These are phyloP conservation scores for Trametes sanguinea DNA, from an alignment of 768 basidiomycete genomes.

Conservation along the genomic window DNA sequence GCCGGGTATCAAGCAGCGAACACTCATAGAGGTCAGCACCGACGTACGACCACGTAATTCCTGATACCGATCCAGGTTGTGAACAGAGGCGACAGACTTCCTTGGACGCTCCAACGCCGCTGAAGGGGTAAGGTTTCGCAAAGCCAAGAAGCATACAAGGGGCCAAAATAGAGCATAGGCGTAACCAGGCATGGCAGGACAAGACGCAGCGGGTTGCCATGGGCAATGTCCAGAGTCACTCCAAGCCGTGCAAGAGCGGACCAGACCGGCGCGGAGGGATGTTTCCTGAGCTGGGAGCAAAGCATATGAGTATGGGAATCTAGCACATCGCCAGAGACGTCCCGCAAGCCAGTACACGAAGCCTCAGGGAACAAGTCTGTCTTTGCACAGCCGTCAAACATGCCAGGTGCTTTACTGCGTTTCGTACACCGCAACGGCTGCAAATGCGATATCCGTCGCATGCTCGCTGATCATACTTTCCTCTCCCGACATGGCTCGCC, in stretches of 20 bases:
- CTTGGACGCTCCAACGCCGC: conserved; percentile 45
- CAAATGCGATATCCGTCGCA: too few relatives aligned
- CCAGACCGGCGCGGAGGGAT: conserved; percentile 24
- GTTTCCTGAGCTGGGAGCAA: background rate
- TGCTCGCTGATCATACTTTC: too few relatives aligned
- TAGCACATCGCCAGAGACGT: too few relatives aligned
- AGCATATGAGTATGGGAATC: too few relatives aligned
- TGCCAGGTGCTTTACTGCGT: too few relatives aligned
- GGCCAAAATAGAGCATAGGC: conserved; percentile 76
- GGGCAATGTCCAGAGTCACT: conserved; percentile 26
- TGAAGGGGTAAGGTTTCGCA: conserved; percentile 56
- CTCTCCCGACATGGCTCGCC: background rate
- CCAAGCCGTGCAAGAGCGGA: conserved; percentile 47
- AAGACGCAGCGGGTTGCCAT: conserved; percentile 17
- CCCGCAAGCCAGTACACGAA: too few relatives aligned
- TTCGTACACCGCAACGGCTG: too few relatives aligned
- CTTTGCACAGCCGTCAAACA: too few relatives aligned
- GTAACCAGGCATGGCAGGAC: conserved; percentile 62
- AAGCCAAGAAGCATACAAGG: conserved; percentile 62
- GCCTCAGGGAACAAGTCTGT: too few relatives aligned
- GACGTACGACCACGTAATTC: conserved; percentile 62
- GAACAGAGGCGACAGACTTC: conserved; percentile 43
- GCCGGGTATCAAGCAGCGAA: background rate
- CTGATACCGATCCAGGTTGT: conserved; percentile 60
- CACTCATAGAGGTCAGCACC: too few relatives aligned